These are phyloP conservation scores for Pachysandra terminalis DNA, from an alignment of 164 flowering plant genomes.

Conservation along the genomic window DNA sequence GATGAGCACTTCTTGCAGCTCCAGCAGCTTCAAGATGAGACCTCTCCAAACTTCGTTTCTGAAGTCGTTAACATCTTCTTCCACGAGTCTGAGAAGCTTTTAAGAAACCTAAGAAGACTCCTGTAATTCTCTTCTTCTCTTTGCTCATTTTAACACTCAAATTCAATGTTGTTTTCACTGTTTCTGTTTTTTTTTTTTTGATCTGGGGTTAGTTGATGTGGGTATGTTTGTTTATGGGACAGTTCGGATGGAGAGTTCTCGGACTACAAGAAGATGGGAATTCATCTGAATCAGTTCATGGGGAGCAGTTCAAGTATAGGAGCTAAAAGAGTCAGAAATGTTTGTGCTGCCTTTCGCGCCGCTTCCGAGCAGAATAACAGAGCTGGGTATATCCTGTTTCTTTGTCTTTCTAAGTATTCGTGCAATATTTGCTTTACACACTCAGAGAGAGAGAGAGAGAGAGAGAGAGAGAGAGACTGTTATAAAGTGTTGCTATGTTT, in stretches of 20 bases:
- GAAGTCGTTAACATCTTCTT: constrained; percentile 84
- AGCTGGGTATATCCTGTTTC: constrained; percentile 42
- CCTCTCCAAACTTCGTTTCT: constrained; percentile 80
- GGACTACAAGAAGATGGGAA: constrained; percentile 82
- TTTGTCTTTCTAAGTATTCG: neutral
- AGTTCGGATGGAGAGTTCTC: constrained; percentile 69
- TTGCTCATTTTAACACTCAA: too few species aligned
- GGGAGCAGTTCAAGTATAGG: constrained; percentile 99
- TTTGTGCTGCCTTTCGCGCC: constrained; percentile 82
- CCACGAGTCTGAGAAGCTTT: constrained; percentile 85
- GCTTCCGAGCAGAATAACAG: constrained; percentile 78
- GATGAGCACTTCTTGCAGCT: constrained; percentile 98
- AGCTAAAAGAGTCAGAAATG: constrained; percentile 73
- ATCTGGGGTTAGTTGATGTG: neutral
- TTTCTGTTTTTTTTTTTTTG: neutral
- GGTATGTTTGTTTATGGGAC: constrained; percentile 5
- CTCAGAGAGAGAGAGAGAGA: constrained; percentile 5
- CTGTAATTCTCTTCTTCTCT: constrained; percentile 35
- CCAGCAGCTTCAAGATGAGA: constrained; percentile 89
- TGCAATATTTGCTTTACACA: neutral
- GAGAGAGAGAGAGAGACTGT: too few species aligned
- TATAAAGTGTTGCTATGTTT: neutral
- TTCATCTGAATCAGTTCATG: constrained; percentile 85
- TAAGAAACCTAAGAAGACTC: constrained; percentile 52
- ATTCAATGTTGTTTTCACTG: too few species aligned